Percentiles rank a stretch among this genome's conserved stretches.
phyloP scores from a whole-genome alignment of 495 filamentous ascomycete species.

The Hyaloscypha bicolor region DNA sequence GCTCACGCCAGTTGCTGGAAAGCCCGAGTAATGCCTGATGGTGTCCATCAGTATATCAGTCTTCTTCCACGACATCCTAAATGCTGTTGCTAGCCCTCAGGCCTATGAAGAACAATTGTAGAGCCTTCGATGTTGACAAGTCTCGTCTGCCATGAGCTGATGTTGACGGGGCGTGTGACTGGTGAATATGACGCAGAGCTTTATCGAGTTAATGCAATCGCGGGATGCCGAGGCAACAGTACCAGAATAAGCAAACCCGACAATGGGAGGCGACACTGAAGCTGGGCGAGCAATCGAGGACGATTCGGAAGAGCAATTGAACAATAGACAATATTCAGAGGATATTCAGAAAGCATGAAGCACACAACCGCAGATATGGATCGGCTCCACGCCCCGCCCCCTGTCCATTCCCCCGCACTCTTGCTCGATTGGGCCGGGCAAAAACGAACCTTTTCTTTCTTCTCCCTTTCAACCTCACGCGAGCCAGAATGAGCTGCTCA shows the following conservation, averaged over 20 bases:
- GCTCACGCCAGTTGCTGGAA: slow-evolving; percentile 95
- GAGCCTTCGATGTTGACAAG: slow-evolving; percentile 23
- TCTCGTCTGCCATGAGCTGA: slow-evolving; percentile 25
- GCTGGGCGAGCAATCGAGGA: neutral
- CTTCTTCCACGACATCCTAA: slow-evolving; percentile 83
- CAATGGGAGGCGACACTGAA: neutral
- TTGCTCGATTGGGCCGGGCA: neutral
- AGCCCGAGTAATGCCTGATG: slow-evolving; percentile 97
- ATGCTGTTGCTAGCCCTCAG: slow-evolving; percentile 35
- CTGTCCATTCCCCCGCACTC: neutral
- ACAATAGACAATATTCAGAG: neutral
- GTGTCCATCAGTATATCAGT: slow-evolving; percentile 92
- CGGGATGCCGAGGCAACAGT: slow-evolving; percentile 13
- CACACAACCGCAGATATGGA: neutral
- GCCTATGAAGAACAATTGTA: slow-evolving; percentile 29
- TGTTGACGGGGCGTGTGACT: slow-evolving; percentile 2
- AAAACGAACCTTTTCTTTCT: neutral
- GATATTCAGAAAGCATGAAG: neutral
- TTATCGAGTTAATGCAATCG: slow-evolving; percentile 10
- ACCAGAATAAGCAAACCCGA: neutral
- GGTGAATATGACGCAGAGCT: slow-evolving; percentile 14
- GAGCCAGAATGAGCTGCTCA: neutral
- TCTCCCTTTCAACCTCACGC: neutral
- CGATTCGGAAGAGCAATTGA: neutral
- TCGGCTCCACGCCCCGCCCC: neutral